phyloP scores from a whole-genome alignment of 1,139 yeast genomes.

The Arxiozyma slooffiae region DNA sequence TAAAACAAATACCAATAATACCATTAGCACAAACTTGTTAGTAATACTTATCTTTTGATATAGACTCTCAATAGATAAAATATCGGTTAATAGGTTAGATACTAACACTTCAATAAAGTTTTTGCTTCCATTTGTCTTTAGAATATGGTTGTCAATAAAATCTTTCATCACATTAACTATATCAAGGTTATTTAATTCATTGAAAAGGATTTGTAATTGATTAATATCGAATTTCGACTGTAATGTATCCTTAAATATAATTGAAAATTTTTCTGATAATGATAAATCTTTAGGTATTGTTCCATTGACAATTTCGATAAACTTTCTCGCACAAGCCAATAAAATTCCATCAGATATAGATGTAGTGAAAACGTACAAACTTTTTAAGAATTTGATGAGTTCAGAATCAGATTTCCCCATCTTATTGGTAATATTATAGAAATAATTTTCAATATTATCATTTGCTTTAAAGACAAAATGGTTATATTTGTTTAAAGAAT shows the following conservation, averaged over 20 bases:
- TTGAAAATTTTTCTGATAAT: constrained; percentile 25
- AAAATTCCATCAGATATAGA: constrained; percentile 19
- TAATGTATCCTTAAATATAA: constrained; percentile 32
- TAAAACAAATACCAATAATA: constrained; percentile 22
- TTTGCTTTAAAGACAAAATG: constrained; percentile 25
- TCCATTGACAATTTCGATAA: constrained; percentile 19
- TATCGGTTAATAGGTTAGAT: constrained; percentile 14
- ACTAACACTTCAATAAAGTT: constrained; percentile 19
- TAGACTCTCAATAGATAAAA: constrained; percentile 19
- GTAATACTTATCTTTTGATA: constrained; percentile 21
- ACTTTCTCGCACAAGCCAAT: constrained; percentile 11
- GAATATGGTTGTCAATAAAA: constrained; percentile 21
- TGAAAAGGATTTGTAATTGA: constrained; percentile 27
- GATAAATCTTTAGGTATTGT: constrained; percentile 15
- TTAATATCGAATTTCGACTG: constrained; percentile 26
- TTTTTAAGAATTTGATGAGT: constrained; percentile 18
- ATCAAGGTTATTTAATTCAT: constrained; percentile 29
- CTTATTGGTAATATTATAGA: constrained; percentile 18
- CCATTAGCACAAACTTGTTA: constrained; percentile 19
- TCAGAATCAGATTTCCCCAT: constrained; percentile 11
- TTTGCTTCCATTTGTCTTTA: constrained; percentile 1
- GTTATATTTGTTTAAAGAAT: constrained; percentile 20
- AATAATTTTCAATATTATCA: constrained; percentile 21
- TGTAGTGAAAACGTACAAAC: constrained; percentile 21
- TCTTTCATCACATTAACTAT: constrained; percentile 19